Base-by-base conservation (phyloP, 306 rosid species). In the Sicyos edulis region DNA sequence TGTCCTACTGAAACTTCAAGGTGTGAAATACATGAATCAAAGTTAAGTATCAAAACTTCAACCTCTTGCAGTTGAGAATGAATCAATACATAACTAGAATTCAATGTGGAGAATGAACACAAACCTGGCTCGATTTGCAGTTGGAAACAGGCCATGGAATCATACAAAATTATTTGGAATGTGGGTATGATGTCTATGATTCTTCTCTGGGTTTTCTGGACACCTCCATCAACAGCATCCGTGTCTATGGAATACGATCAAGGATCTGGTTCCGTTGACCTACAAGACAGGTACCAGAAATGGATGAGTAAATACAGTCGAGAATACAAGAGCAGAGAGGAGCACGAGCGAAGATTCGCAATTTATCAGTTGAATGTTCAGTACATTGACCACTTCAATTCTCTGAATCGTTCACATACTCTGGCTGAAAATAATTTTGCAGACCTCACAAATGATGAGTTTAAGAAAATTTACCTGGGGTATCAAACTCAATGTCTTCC, bases 391-490 rank as follows among this genome's bases (percentile, higher is more conserved):
- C 50, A 19, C 22, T 17, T 79, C 68, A 88, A 92, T 75, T 82
- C 95, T 51, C 78, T 72, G 58, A 82, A 89, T 79, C 72, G 57
- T 45, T 76, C 95, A 26, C 85, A 82, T 79, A 84, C 84, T 80
- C 89, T 88, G 58, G 74, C 68, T 8, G 88, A 89, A 81, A 92
- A 85, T 71, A 81, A 40, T 60, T 92, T 83, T 37, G 89, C 92
- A 65, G 96, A 92, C 69, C 73, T 86, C 66, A 85, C 95, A 67
- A 89, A 88, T 53, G 71, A 26, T 0, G 91, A 89, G 78, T 89
- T 87, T 55, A 76, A 5, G 74, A 20, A 22, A 7, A 63, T 13
- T 9, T 67, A 83, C 81, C 71, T 89, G 63, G 89, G 96, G 50
- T 81, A 32, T 44, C 64, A 1, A 75, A 40, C 71, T 0, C 24